These are phyloP conservation scores for Solidago caesia DNA, from an alignment of 129 eudicot species.

Conservation along the genomic window DNA sequence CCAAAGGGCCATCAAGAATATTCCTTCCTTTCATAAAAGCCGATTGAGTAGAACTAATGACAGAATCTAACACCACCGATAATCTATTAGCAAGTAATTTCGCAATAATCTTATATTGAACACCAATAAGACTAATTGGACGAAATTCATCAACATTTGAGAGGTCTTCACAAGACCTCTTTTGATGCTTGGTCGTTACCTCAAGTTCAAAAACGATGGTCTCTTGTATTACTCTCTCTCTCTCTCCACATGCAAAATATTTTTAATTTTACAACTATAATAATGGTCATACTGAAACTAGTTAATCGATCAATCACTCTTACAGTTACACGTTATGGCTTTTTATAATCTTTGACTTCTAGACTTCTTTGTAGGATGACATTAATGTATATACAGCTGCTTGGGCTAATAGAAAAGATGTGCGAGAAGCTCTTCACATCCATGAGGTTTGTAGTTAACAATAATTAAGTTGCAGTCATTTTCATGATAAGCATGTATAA, in stretches of 20 bases:
- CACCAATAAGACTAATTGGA: too few relatives aligned
- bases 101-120: too few relatives aligned
- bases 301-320: not conserved
- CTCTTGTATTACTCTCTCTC: not conserved
- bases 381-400: conserved; percentile 2
- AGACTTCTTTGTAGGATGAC: conserved; percentile 6
- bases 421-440: conserved; percentile 30
- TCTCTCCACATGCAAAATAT: too few relatives aligned
- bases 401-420: conserved; percentile 34
- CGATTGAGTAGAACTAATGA: too few relatives aligned
- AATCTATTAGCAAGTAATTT: too few relatives aligned
- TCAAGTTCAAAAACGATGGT: not conserved
- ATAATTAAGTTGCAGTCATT: conserved; percentile 16
- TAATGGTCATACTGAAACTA: not conserved
- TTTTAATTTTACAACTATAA: not conserved
- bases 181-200: not conserved
- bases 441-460: conserved; percentile 25
- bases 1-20: too few relatives aligned
- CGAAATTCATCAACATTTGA: too few relatives aligned
- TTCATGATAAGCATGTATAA: not conserved
- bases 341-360: not conserved
- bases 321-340: not conserved
- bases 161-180: not conserved
- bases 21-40: too few relatives aligned
- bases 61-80: too few relatives aligned